A percentile compares a stretch with the other conserved stretches of the same genome.
phyloP scores from a whole-genome alignment of 768 basidiomycete genomes.

The Suillus hirtellus region DNA sequence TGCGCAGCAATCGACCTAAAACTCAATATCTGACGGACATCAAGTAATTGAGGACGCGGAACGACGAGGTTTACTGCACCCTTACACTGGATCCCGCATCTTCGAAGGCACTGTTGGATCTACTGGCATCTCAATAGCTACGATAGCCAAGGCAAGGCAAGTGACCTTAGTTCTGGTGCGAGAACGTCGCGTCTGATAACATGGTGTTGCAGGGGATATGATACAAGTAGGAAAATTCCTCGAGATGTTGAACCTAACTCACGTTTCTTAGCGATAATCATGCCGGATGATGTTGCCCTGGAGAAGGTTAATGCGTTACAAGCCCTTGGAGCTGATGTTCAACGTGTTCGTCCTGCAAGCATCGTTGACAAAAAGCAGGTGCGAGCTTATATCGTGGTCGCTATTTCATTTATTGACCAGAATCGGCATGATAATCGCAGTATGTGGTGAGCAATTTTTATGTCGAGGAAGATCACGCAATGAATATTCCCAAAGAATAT shows the following conservation, averaged over 20 bases:
- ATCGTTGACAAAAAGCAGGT: slow-evolving; percentile 98
- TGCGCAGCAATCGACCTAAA: not conserved
- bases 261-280: slow-evolving; percentile 67
- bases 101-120: slow-evolving; percentile 98
- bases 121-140: slow-evolving; percentile 95
- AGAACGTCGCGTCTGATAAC: not conserved
- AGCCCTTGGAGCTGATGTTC: slow-evolving; percentile 86
- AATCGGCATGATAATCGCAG: slow-evolving; percentile 31
- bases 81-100: slow-evolving; percentile 86
- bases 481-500: slow-evolving; percentile 62
- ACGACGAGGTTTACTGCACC: slow-evolving; percentile 73
- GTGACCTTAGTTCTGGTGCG: slow-evolving; percentile 16
- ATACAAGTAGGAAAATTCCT: slow-evolving; percentile 58
- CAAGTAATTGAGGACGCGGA: slow-evolving; percentile 96
- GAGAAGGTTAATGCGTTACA: slow-evolving; percentile 88
- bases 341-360: slow-evolving; percentile 88
- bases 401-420: slow-evolving; percentile 11
- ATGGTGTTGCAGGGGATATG: slow-evolving; percentile 67
- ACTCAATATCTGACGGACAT: not conserved
- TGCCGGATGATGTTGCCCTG: slow-evolving; percentile 86
- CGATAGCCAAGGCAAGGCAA: slow-evolving; percentile 84
- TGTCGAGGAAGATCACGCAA: not conserved
- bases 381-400: slow-evolving; percentile 15
- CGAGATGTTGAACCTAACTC: not conserved
- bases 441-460: slow-evolving; percentile 57